Conservation (phyloP, 495 filamentous ascomycete genomes). For the Neurospora pannonica region DNA sequence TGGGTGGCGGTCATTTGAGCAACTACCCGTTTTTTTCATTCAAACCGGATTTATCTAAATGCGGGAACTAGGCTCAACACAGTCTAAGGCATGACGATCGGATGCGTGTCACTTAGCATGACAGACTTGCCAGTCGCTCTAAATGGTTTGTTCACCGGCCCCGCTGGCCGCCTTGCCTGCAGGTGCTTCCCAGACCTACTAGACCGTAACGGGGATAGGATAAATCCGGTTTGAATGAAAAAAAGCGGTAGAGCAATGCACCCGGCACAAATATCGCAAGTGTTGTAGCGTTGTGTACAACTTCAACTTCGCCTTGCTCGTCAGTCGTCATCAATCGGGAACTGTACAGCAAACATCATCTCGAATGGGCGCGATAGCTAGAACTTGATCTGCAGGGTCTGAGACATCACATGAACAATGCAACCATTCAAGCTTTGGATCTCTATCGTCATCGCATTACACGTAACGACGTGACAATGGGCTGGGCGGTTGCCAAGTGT, state of each 20-base stretch:
- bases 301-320: background rate
- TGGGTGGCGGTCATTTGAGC: background rate
- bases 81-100: too few relatives aligned
- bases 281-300: background rate
- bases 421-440: background rate
- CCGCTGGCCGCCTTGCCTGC: too few relatives aligned
- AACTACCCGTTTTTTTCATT: too few relatives aligned
- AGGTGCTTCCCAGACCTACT: too few relatives aligned
- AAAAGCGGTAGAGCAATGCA: too few relatives aligned
- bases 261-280: background rate
- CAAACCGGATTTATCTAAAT: too few relatives aligned
- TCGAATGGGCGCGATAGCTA: background rate
- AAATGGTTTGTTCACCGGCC: too few relatives aligned
- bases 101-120: too few relatives aligned
- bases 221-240: too few relatives aligned
- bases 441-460: background rate
- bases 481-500: background rate
- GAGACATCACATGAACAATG: background rate
- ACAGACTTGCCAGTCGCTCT: too few relatives aligned
- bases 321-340: background rate
- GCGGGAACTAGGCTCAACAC: too few relatives aligned
- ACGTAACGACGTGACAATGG: background rate
- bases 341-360: background rate
- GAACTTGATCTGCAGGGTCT: background rate
- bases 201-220: too few relatives aligned